Evolutionary conservation across 2,329 filamentous ascomycete genomes (phyloP), one percentile per base, ranked within the genome.

Genomic region (Aureobasidium sp.): DNA sequence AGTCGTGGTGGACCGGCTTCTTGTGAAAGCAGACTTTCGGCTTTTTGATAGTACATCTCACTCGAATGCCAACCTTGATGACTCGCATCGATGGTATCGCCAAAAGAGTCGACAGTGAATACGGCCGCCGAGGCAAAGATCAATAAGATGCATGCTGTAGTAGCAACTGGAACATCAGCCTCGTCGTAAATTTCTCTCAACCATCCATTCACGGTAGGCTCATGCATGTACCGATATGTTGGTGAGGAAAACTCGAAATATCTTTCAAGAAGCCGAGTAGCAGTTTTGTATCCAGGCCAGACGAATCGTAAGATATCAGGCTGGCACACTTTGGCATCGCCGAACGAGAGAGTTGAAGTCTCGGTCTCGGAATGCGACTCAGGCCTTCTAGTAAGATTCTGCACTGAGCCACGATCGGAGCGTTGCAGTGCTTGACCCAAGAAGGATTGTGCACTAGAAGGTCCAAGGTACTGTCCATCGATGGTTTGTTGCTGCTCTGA

Each of bases 91-190:
- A 62, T 5, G 35, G 62, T 35, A 57, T 66, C 56, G 35, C 49
- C 52, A 33, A 58, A 37, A 44, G 37, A 31, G 35, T 67, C 66
- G 12, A 64, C 63, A 35, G 68, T 65, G 57, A 71, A 69, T 2
- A 71, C 35, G 2, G 63, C 58, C 24, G 70, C 80, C 22, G 82
- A 80, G 0, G 82, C 82, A 64, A 85, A 78, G 1, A 82, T 76
- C 68, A 82, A 77, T 39, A 83, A 76, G 1, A 84, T 68, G 22
- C 82, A 66, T 0, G 79, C 80, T 1, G 76, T 72, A 57, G 74
- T 76, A 3, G 75, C 74, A 8, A 74, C 78, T 77, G 17, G 72
- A 69, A 14, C 76, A 76, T 44, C 74, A 69, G 19, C 72, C 77
- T 58, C 17, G 22, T 76, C 73, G 62, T 81, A 81, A 44, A 80